Evolutionary conservation across 768 basidiomycete species (phyloP).

Genomic region (Mrakia gelida): DNA sequence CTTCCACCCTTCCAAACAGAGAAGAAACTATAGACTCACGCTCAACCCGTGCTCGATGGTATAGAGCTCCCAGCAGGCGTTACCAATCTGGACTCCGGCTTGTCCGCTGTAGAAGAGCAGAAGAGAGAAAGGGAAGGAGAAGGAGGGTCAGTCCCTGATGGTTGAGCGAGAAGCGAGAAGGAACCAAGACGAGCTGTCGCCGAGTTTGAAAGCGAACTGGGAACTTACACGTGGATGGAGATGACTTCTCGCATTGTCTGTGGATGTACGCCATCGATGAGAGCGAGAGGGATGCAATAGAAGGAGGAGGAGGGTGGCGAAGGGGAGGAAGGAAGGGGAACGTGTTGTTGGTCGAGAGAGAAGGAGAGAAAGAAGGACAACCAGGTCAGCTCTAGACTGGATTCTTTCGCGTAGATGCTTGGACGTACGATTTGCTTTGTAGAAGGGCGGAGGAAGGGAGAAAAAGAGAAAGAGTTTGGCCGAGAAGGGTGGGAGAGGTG

Average conservation of each 20-base stretch:
- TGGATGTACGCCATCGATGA: no score
- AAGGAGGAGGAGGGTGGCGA: neutral
- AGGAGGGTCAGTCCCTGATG: neutral
- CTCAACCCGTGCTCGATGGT: conserved; percentile 95
- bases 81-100: conserved; percentile 81
- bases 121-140: neutral
- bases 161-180: neutral
- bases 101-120: conserved; percentile 48
- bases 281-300: no score
- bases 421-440: neutral
- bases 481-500: conserved; percentile 12
- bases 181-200: neutral
- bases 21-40: conserved; percentile 54
- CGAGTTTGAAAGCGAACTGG: neutral
- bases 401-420: neutral
- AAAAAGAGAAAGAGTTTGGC: neutral
- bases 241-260: conserved; percentile 63
- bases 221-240: conserved; percentile 55
- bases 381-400: neutral
- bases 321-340: neutral
- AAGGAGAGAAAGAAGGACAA: neutral
- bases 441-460: neutral
- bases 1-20: neutral
- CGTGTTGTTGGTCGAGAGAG: conserved; percentile 9
- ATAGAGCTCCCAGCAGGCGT: conserved; percentile 99